Conservation (phyloP, 805 yeast species). For the Suhomyces faveliae region DNA sequence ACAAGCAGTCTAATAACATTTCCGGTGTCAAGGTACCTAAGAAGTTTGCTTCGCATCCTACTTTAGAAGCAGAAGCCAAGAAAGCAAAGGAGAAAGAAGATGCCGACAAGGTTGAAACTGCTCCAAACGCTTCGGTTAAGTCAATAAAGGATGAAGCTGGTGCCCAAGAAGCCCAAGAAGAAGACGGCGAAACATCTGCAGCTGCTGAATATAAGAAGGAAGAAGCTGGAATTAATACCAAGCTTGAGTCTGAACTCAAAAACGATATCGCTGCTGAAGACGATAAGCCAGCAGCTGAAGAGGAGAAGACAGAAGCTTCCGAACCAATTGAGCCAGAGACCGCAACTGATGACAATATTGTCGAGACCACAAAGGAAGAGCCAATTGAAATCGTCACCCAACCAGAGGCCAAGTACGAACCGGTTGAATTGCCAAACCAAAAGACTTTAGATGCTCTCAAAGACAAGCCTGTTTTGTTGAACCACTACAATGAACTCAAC, state of each 20-base stretch:
- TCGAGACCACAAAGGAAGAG: constrained; percentile 24
- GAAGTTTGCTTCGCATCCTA: constrained; percentile 41
- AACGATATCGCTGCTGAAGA: constrained; percentile 6
- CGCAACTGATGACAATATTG: constrained; percentile 26
- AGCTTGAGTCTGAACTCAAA: background rate
- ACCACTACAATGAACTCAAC: constrained; percentile 49
- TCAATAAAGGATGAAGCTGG: constrained; percentile 4
- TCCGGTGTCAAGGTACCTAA: constrained; percentile 36
- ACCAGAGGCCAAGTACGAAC: constrained; percentile 34
- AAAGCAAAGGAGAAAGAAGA: constrained; percentile 8
- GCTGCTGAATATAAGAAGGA: constrained; percentile 1
- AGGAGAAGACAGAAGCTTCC: constrained; percentile 10
- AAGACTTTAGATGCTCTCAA: constrained; percentile 37
- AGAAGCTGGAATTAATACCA: background rate
- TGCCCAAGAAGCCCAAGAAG: constrained; percentile 4
- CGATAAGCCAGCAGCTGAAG: constrained; percentile 2
- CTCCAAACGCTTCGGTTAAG: constrained; percentile 1
- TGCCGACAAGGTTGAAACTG: constrained; percentile 1
- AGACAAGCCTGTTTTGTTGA: constrained; percentile 49
- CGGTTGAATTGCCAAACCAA: constrained; percentile 36
- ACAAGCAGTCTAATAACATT: constrained; percentile 33
- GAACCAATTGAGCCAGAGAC: constrained; percentile 9
- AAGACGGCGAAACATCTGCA: background rate
- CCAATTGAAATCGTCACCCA: constrained; percentile 37
- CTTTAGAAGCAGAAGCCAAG: constrained; percentile 29